Conservation (phyloP, 129 eudicot species). For the Chrysanthemum lavandulifolium region DNA sequence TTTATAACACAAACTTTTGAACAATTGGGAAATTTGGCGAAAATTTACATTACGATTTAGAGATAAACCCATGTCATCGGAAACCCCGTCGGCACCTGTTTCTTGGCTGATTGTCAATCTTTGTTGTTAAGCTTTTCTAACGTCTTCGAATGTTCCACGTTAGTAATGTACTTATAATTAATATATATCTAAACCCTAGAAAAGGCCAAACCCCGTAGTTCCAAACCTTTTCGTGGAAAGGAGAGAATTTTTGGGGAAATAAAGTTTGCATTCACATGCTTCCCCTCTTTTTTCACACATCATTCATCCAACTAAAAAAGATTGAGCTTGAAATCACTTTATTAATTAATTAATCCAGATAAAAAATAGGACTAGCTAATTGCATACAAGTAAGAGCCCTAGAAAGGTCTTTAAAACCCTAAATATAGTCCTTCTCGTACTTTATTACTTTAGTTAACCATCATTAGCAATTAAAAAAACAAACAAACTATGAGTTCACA, state of each 20-base stretch:
- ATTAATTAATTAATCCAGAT: slow-evolving; percentile 20
- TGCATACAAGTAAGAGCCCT: slow-evolving; percentile 39
- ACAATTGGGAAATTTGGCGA: too few species aligned
- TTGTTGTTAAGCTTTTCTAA: background rate
- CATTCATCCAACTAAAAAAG: slow-evolving; percentile 43
- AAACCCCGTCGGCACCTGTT: too few species aligned
- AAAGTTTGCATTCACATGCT: slow-evolving; percentile 36
- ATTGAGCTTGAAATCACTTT: slow-evolving; percentile 30
- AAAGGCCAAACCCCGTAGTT: slow-evolving; percentile 34
- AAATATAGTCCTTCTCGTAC: slow-evolving; percentile 10
- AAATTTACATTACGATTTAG: too few species aligned
- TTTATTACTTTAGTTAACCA: slow-evolving; percentile 22
- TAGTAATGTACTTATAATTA: background rate
- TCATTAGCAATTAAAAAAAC: background rate
- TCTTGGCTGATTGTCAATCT: background rate
- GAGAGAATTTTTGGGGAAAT: slow-evolving; percentile 27
- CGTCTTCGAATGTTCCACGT: background rate
- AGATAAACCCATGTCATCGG: too few species aligned
- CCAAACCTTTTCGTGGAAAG: slow-evolving; percentile 29
- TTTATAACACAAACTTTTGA: too few species aligned
- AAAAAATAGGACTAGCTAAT: slow-evolving; percentile 8
- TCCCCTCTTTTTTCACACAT: slow-evolving; percentile 37
- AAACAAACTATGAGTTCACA: slow-evolving; percentile 10
- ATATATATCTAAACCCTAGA: slow-evolving; percentile 16
- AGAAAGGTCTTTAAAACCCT: slow-evolving; percentile 15